A percentile compares a stretch with the other conserved stretches of the same genome.
phyloP scores from a whole-genome alignment of 441 rosid species.

The Hura crepitans region DNA sequence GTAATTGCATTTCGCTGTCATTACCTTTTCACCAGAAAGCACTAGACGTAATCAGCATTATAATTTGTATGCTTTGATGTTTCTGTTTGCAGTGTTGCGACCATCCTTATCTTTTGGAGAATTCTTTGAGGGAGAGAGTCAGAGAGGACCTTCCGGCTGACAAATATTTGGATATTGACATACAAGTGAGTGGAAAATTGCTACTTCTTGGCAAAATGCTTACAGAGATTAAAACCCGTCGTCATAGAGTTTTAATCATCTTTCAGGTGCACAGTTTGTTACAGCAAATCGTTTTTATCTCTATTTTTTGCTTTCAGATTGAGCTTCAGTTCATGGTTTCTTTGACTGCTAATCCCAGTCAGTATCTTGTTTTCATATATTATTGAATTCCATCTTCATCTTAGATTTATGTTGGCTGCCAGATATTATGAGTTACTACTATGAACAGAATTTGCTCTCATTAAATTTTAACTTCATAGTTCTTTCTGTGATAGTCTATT shows the following conservation, averaged over 20 bases:
- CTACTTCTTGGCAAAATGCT: constrained; percentile 39
- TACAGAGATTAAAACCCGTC: constrained; percentile 27
- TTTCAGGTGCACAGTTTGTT: constrained; percentile 33
- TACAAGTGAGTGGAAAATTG: constrained; percentile 46
- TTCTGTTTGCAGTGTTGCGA: constrained; percentile 41
- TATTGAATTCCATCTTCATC: too few relatives aligned
- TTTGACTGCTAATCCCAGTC: neutral
- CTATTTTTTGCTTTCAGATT: neutral
- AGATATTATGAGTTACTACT: too few relatives aligned
- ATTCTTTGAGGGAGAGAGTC: constrained; percentile 20
- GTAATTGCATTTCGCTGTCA: neutral
- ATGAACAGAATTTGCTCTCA: too few relatives aligned
- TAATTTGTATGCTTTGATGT: neutral
- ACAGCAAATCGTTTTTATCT: neutral
- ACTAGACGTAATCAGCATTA: neutral
- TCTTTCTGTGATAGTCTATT: constrained; percentile 30
- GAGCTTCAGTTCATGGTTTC: neutral
- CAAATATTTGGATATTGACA: constrained; percentile 33
- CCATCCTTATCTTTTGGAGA: constrained; percentile 42
- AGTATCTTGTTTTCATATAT: too few relatives aligned
- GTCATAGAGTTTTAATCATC: constrained; percentile 36
- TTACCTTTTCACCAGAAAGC: neutral
- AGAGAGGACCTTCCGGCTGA: constrained; percentile 17
- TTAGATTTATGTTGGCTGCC: too few relatives aligned
- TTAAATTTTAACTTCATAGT: neutral